phyloP scores from a whole-genome alignment of 2,329 filamentous ascomycete genomes.

The Ilyonectria mors-panacis region DNA sequence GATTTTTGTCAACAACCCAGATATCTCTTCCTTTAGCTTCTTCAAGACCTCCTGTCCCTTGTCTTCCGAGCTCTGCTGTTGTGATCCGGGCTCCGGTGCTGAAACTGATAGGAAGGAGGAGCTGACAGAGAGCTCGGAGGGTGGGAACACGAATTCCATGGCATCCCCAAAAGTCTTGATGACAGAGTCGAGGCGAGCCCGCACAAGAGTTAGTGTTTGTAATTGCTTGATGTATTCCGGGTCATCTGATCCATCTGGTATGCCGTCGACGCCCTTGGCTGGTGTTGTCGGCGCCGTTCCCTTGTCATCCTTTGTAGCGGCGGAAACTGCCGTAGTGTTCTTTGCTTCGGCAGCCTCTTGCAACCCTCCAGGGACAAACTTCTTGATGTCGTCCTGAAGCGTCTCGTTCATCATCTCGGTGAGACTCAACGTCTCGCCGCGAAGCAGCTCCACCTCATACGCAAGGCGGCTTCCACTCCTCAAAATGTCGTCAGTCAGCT shows the following conservation, averaged over 20 bases:
- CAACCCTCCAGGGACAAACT: conserved; percentile 75
- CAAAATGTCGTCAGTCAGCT: conserved; percentile 94
- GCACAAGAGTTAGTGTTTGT: conserved; percentile 86
- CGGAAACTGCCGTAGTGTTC: conserved; percentile 33
- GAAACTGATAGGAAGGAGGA: conserved; percentile 93
- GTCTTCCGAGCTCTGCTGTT: conserved; percentile 81
- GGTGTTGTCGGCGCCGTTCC: conserved; percentile 43
- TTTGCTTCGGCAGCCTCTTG: conserved; percentile 50
- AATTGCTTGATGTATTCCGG: conserved; percentile 83
- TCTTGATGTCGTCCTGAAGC: conserved; percentile 78
- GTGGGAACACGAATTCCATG: conserved; percentile 94
- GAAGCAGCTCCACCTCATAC: conserved; percentile 93
- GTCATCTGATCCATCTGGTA: conserved; percentile 56
- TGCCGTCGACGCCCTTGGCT: conserved; percentile 20
- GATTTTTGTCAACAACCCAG: conserved; percentile 71
- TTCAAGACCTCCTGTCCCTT: conserved; percentile 88
- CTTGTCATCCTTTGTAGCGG: conserved; percentile 36
- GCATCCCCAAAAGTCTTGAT: conserved; percentile 94
- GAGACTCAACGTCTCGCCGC: conserved; percentile 88
- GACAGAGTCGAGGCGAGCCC: conserved; percentile 87
- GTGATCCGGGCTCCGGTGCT: conserved; percentile 79
- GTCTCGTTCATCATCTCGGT: conserved; percentile 83
- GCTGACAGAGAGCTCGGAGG: conserved; percentile 86
- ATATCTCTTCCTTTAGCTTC: conserved; percentile 79
- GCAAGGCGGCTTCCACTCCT: conserved; percentile 89